Percentiles rank a stretch among this genome's conserved stretches.
Conservation (phyloP, 2,329 filamentous ascomycete species). For the Apiospora arundinis region DNA sequence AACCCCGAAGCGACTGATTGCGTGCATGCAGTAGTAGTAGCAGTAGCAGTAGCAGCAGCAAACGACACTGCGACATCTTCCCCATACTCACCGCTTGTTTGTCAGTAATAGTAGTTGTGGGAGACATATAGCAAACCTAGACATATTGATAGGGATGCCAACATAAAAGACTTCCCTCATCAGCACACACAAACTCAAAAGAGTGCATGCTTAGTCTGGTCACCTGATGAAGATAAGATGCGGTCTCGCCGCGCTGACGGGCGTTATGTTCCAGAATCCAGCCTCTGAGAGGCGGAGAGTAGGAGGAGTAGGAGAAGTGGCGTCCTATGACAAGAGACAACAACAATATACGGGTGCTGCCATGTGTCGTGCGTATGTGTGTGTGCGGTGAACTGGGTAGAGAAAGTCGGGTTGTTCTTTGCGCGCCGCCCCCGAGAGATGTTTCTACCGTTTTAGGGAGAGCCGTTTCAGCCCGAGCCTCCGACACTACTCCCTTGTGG, state of each 20-base stretch:
- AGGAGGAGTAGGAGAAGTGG: background rate
- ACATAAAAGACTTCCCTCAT: background rate
- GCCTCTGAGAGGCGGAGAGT: background rate
- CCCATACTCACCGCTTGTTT: constrained; percentile 7
- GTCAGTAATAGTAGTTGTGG: background rate
- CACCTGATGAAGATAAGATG: constrained; percentile 3
- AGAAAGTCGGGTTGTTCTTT: background rate
- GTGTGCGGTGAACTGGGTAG: background rate
- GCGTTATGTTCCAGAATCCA: constrained; percentile 10
- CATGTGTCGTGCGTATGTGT: background rate
- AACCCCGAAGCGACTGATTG: background rate
- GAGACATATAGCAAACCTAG: background rate
- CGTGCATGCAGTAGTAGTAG: background rate
- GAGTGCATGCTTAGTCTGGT: background rate
- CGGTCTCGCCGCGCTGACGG: constrained; percentile 3
- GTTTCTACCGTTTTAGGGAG: background rate
- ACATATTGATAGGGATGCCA: background rate
- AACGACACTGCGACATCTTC: background rate
- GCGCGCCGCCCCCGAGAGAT: background rate
- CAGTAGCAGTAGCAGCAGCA: background rate
- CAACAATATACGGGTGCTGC: background rate
- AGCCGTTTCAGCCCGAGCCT: background rate
- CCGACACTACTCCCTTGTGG: background rate
- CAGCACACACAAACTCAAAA: background rate
- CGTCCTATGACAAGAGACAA: background rate